phyloP scores from a whole-genome alignment of 257 asterid genomes.

The Rhazya stricta region DNA sequence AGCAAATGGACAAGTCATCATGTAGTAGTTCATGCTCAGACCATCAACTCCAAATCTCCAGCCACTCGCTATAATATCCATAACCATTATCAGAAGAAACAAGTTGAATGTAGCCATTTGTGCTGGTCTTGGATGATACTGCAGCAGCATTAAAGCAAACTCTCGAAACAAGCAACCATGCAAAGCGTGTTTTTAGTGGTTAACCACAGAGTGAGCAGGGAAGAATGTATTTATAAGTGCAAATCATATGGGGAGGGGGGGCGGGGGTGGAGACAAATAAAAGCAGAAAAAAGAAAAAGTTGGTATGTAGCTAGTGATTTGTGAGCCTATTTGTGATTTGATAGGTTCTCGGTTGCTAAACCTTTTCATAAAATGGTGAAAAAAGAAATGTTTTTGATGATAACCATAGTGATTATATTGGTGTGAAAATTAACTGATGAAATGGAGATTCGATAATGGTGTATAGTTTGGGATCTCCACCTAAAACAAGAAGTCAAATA shows the following conservation, averaged over 20 bases:
- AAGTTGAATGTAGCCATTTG: constrained; percentile 29
- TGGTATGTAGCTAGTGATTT: background rate
- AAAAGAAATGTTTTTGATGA: too few relatives aligned
- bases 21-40: constrained; percentile 63
- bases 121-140: background rate
- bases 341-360: too few relatives aligned
- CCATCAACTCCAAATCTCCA: constrained; percentile 36
- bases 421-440: too few relatives aligned
- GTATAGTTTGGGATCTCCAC: constrained; percentile 25
- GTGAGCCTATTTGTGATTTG: background rate
- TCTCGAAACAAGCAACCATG: background rate
- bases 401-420: too few relatives aligned
- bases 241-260: background rate
- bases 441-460: too few relatives aligned
- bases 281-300: constrained; percentile 3
- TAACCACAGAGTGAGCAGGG: background rate
- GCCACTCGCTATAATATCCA: constrained; percentile 33
- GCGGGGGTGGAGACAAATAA: background rate
- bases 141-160: background rate
- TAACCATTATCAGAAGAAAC: constrained; percentile 23
- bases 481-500: constrained; percentile 3
- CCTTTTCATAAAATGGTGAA: too few relatives aligned
- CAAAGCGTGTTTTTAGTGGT: background rate
- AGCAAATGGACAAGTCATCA: constrained; percentile 62
- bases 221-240: constrained; percentile 13